phyloP scores from a whole-genome alignment of 2,329 filamentous ascomycete genomes.

The Rutstroemia sp. region DNA sequence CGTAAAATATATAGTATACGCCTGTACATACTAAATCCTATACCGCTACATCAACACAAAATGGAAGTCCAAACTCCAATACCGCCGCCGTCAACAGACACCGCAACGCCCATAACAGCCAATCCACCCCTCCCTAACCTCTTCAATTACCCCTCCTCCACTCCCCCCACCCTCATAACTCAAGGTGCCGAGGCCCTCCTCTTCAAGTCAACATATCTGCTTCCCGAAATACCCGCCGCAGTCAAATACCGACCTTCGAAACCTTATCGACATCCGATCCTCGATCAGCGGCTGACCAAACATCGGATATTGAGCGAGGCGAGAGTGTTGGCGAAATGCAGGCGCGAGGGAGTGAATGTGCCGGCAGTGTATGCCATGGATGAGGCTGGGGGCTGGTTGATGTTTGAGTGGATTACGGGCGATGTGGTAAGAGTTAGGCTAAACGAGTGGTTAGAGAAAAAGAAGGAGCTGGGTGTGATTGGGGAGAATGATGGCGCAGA shows the following conservation, averaged over 20 bases:
- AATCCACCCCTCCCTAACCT: conserved; percentile 20
- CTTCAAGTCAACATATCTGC: conserved; percentile 78
- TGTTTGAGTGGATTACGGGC: conserved; percentile 81
- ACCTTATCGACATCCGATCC: conserved; percentile 81
- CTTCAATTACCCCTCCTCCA: conserved; percentile 44
- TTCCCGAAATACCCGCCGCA: conserved; percentile 59
- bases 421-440: conserved; percentile 61
- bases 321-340: conserved; percentile 71
- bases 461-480: conserved; percentile 21
- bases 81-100: not conserved
- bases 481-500: conserved; percentile 35
- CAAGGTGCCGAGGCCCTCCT: conserved; percentile 95
- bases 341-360: conserved; percentile 71
- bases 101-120: not conserved
- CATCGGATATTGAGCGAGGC: conserved; percentile 86
- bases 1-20: too few relatives aligned
- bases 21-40: not conserved
- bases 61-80: not conserved
- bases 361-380: conserved; percentile 71
- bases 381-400: conserved; percentile 60
- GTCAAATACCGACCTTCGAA: conserved; percentile 90
- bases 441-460: conserved; percentile 55
- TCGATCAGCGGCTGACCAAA: conserved; percentile 80
- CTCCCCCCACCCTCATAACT: conserved; percentile 63
- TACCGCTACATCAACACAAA: not conserved